These are phyloP conservation scores for Linum tenue DNA, from an alignment of 345 rosid genomes.

Conservation along the genomic window DNA sequence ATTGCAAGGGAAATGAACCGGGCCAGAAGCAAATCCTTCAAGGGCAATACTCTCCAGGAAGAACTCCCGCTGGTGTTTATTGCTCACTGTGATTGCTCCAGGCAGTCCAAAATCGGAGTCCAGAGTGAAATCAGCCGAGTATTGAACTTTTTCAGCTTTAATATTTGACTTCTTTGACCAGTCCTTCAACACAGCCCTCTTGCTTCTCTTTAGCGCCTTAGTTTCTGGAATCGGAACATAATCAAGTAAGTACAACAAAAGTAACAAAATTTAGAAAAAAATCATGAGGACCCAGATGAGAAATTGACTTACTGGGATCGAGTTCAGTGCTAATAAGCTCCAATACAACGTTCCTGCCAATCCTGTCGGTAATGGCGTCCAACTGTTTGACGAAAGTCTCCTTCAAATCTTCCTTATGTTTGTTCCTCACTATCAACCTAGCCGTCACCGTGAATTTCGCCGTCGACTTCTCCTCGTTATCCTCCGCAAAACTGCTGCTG, in stretches of 20 bases:
- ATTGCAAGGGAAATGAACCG: slow-evolving; percentile 86
- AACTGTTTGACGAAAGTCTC: slow-evolving; percentile 62
- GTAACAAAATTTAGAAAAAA: neutral
- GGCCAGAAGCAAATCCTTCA: slow-evolving; percentile 79
- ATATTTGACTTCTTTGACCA: slow-evolving; percentile 78
- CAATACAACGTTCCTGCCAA: slow-evolving; percentile 77
- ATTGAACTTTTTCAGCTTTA: slow-evolving; percentile 77
- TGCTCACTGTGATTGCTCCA: slow-evolving; percentile 77
- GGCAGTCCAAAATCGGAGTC: slow-evolving; percentile 67
- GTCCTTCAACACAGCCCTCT: slow-evolving; percentile 52
- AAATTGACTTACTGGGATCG: slow-evolving; percentile 66
- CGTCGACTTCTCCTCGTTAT: neutral
- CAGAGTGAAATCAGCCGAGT: slow-evolving; percentile 71
- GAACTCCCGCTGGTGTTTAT: slow-evolving; percentile 87
- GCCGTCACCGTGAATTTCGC: slow-evolving; percentile 72
- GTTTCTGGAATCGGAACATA: slow-evolving; percentile 34
- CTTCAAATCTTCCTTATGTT: slow-evolving; percentile 68
- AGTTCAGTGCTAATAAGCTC: slow-evolving; percentile 70
- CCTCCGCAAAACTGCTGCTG: neutral
- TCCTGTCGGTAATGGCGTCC: slow-evolving; percentile 62
- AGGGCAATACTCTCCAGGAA: slow-evolving; percentile 76
- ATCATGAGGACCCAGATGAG: neutral
- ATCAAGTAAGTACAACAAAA: neutral
- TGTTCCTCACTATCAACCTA: slow-evolving; percentile 64
- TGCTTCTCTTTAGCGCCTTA: slow-evolving; percentile 76